Conservation (phyloP, 768 basidiomycete species). For the Sutorius australiensis region DNA sequence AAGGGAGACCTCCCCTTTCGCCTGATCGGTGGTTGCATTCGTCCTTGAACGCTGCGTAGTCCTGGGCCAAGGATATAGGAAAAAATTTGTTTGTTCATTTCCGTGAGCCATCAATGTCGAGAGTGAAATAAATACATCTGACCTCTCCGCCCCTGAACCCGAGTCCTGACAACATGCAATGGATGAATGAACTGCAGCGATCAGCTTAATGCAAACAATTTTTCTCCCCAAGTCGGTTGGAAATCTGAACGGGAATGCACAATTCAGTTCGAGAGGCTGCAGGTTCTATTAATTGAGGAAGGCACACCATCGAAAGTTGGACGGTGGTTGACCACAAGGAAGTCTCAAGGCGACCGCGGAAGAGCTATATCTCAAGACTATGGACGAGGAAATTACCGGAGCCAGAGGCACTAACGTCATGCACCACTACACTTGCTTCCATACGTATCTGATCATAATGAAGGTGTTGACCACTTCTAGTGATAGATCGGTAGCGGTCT, state of each 20-base stretch:
- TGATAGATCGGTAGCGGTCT: slow-evolving; percentile 18
- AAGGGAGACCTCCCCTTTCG: not conserved
- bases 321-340: slow-evolving; percentile 19
- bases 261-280: not conserved
- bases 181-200: slow-evolving; percentile 19
- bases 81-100: slow-evolving; percentile 32
- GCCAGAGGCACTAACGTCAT: slow-evolving; percentile 7
- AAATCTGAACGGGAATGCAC: slow-evolving; percentile 11
- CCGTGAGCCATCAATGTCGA: slow-evolving; percentile 21
- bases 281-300: slow-evolving; percentile 24
- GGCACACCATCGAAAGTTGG: slow-evolving; percentile 2
- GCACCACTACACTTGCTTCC: slow-evolving; percentile 10
- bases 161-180: not conserved
- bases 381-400: slow-evolving; percentile 11
- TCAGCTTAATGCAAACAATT: slow-evolving; percentile 13
- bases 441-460: slow-evolving; percentile 15
- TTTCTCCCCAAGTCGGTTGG: slow-evolving; percentile 4
- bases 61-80: slow-evolving; percentile 13
- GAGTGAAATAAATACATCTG: slow-evolving; percentile 22
- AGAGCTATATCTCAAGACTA: slow-evolving; percentile 1
- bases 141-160: slow-evolving; percentile 11
- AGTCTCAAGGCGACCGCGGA: slow-evolving; percentile 26
- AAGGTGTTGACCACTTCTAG: slow-evolving; percentile 2
- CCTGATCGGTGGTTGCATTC: slow-evolving; percentile 15
- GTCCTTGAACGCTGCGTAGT: slow-evolving; percentile 10